These are phyloP conservation scores for Phytophthora tentaculata DNA, from an alignment of 352 stramenopile species.

Conservation along the genomic window DNA sequence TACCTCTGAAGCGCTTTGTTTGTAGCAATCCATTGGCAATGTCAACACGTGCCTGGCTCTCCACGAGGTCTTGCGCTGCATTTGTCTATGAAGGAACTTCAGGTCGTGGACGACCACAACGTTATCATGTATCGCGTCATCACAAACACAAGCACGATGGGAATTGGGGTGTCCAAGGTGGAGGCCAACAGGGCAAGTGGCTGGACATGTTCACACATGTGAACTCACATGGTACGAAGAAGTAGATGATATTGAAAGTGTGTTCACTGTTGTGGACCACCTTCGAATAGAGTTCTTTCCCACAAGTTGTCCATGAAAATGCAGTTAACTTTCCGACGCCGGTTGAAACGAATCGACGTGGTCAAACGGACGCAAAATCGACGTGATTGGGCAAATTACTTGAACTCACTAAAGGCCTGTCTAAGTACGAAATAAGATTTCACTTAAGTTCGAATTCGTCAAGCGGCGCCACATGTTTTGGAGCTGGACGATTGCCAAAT, in stretches of 20 bases:
- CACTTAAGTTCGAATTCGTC: too few species aligned
- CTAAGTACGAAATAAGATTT: too few species aligned
- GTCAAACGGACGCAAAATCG: too few species aligned
- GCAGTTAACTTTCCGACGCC: too few species aligned
- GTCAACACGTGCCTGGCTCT: constrained; percentile 42
- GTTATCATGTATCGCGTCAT: constrained; percentile 64
- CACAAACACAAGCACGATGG: constrained; percentile 23
- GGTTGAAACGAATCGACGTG: too few species aligned
- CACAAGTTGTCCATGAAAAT: too few species aligned
- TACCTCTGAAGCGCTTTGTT: constrained; percentile 47
- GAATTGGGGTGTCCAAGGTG: constrained; percentile 5
- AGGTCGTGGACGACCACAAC: constrained; percentile 69
- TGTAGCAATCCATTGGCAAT: constrained; percentile 37
- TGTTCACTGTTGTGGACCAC: too few species aligned
- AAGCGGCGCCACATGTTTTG: too few species aligned
- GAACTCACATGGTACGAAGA: constrained; percentile 61
- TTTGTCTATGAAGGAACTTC: constrained; percentile 46
- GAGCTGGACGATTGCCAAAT: too few species aligned
- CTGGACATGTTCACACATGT: constrained; percentile 73
- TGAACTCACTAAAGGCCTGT: too few species aligned
- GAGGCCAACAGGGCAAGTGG: constrained; percentile 40
- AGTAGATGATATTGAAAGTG: neutral
- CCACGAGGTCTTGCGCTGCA: constrained; percentile 41
- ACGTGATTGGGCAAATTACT: too few species aligned
- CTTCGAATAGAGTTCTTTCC: too few species aligned